Base-by-base conservation (phyloP, 441 rosid genomes). In the Metrosideros polymorpha region DNA sequence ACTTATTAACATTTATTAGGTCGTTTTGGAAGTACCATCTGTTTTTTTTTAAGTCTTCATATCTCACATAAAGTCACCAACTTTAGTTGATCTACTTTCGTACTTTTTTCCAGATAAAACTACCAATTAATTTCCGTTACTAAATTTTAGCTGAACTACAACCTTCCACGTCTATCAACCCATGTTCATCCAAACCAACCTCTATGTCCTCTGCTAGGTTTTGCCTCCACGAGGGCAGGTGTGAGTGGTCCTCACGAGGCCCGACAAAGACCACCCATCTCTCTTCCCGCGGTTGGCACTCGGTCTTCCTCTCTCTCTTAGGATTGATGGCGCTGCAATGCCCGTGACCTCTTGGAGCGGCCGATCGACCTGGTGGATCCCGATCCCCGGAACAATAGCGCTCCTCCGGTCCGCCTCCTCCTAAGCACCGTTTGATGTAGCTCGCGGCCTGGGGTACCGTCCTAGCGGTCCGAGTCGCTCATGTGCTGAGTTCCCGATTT, bases 171-270 rank as follows among this genome's bases (percentile, higher is more conserved):
- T n/a, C n/a, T n/a, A n/a, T n/a, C n/a, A n/a, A n/a, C n/a, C n/a
- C n/a, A n/a, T n/a, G n/a, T n/a, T n/a, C n/a, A n/a, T n/a, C n/a
- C n/a, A n/a, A n/a, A n/a, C n/a, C n/a, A n/a, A n/a, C n/a, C n/a
- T n/a, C n/a, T n/a, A n/a, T n/a, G n/a, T n/a, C n/a, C n/a, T n/a
- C n/a, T n/a, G n/a, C n/a, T n/a, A n/a, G n/a, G n/a, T n/a, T n/a
- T n/a, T n/a, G n/a, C n/a, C n/a, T n/a, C n/a, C n/a, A n/a, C n/a
- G n/a, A n/a, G n/a, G n/a, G n/a, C n/a, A n/a, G n/a, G n/a, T n/a
- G n/a, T n/a, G n/a, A n/a, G n/a, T 94, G 97, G 89, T 93, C 95
- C 90, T 94, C 97, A 76, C 90, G 90, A 3, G 97, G 97, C 2
- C 97, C 95, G 8, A 92, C 87, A 35, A 93, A 92, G 6, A 92